A percentile compares a stretch with the other conserved stretches of the same genome.
Conservation (phyloP, 345 rosid genomes). For the Euphorbia peplus region DNA sequence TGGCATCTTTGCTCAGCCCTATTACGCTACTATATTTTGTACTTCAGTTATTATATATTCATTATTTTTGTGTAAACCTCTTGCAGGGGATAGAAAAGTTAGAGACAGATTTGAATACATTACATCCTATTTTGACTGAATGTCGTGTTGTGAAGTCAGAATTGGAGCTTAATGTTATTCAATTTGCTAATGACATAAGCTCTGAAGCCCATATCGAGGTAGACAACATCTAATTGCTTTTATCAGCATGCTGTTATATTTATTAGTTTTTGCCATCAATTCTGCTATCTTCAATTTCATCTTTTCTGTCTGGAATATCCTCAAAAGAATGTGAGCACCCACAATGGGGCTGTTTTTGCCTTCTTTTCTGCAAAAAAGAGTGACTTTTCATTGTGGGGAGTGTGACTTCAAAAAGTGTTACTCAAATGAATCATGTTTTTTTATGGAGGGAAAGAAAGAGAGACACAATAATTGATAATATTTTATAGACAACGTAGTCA, state of each 20-base stretch:
- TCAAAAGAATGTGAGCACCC: no score
- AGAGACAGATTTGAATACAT: constrained; percentile 57
- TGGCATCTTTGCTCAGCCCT: constrained; percentile 5
- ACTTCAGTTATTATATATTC: constrained; percentile 2
- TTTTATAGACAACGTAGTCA: no score
- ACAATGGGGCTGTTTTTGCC: no score
- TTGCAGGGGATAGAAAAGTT: constrained; percentile 73
- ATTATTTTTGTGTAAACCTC: constrained; percentile 10
- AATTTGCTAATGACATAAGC: constrained; percentile 94
- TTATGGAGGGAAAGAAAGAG: no score
- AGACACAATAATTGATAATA: no score
- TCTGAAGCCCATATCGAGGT: constrained; percentile 98
- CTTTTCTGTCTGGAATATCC: neutral
- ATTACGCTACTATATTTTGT: neutral
- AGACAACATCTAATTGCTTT: constrained; percentile 8
- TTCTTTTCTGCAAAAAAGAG: no score
- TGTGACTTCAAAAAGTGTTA: no score
- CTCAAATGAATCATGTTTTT: no score
- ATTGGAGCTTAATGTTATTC: constrained; percentile 76
- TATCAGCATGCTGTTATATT: neutral
- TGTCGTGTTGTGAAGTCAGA: constrained; percentile 84
- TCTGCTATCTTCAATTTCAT: neutral
- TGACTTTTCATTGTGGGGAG: no score
- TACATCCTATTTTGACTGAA: constrained; percentile 91
- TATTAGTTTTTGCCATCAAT: neutral